Conservation (phyloP, 106 monocot genomes). For the Dendrobium huoshanense region DNA sequence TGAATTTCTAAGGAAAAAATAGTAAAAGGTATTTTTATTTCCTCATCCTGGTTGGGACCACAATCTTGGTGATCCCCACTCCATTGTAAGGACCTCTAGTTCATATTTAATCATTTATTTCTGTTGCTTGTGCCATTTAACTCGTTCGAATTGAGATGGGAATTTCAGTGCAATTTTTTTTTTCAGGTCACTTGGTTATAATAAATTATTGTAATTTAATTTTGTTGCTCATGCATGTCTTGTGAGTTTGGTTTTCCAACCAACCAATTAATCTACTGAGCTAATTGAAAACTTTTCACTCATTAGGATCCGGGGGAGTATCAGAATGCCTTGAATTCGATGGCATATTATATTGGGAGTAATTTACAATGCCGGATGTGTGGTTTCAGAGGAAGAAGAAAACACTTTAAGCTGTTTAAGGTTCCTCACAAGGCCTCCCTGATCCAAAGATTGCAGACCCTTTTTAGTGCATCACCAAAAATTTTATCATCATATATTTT, state of each 20-base stretch:
- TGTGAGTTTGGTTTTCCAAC: neutral
- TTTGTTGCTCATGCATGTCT: neutral
- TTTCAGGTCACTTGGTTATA: neutral
- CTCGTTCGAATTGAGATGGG: neutral
- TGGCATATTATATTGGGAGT: neutral
- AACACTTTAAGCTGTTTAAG: neutral
- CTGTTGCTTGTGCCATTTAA: too few species aligned
- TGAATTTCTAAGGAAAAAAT: neutral
- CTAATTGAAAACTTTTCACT: neutral
- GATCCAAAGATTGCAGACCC: slow-evolving; percentile 5
- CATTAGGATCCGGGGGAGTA: neutral
- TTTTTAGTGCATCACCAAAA: slow-evolving; percentile 9
- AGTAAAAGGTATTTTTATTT: neutral
- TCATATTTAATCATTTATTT: neutral
- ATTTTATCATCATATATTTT: slow-evolving; percentile 18
- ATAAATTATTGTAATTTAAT: neutral
- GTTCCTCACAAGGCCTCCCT: slow-evolving; percentile 6
- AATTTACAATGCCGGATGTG: slow-evolving; percentile 5
- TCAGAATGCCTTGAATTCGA: neutral
- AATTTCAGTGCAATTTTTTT: neutral
- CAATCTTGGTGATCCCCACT: neutral
- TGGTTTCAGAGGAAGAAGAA: slow-evolving; percentile 13
- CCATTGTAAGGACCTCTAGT: neutral
- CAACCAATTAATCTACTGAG: neutral
- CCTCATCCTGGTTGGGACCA: neutral